Base-by-base conservation (phyloP, 2,329 filamentous ascomycete genomes). In the Alternaria arbusti region DNA sequence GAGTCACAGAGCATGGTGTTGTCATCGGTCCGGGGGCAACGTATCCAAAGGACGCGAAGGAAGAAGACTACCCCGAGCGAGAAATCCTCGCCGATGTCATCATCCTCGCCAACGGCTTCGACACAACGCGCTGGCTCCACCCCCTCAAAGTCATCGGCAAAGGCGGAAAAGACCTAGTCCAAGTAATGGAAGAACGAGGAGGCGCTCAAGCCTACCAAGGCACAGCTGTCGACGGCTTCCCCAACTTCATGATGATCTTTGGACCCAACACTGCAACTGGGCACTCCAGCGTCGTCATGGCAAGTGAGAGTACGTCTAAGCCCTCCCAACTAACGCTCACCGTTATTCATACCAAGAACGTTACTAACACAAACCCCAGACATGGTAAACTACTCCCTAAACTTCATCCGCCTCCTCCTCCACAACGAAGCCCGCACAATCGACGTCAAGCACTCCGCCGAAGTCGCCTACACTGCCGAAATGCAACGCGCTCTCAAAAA, bases 401-500 rank as follows among this genome's bases (percentile, higher is more conserved):
- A 86, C 0, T 83, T 90, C 66, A 85, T 90, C 67, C 84, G 83
- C 69, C 84, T 86, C 3, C 80, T 89, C 17, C 94, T 65, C 93
- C 97, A 83, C 96, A 94, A 95, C 91, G 91, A 71, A 92, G 96
- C 63, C 94, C 96, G 76, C 90, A 96, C 77, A 96, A 94, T 85
- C 91, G 97, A 82, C 91, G 92, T 72, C 83, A 87, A 72, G 89
- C 94, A 79, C 97, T 97, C 79, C 85, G 97, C 61, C 82, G 86
- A 71, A 87, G 89, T 67, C 95, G 96, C 82, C 63, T 80, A 66
- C 75, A 84, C 73, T 6, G 66, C 70, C 4, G 82, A 85, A 54
- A 77, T 87, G 5, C 78, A 82, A 26, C 64, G 73, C 64, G 70
- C 72, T 7, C 66, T 77, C 40, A 74, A 78, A 51, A 84, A 90